phyloP scores from a whole-genome alignment of 306 rosid species.

The Cicer yamashitae region DNA sequence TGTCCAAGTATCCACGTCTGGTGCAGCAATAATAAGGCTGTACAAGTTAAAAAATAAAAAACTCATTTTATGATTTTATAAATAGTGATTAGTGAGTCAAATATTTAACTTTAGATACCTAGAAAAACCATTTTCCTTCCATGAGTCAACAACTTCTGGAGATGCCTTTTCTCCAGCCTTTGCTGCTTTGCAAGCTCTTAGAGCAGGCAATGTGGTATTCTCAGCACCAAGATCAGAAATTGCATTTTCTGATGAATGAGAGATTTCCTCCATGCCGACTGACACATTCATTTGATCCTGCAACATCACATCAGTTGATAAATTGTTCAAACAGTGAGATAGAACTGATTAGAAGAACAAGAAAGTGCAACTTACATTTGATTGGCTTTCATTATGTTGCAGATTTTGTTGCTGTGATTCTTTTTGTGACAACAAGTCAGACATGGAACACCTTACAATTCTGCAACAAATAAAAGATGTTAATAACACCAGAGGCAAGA shows the following conservation, averaged over 20 bases:
- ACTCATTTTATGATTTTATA: conserved; percentile 3
- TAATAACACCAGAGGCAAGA: conserved; percentile 27
- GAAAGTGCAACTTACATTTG: conserved; percentile 57
- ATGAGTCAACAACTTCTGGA: conserved; percentile 61
- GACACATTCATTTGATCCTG: conserved; percentile 60
- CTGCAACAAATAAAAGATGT: conserved; percentile 54
- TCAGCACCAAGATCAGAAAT: conserved; percentile 52
- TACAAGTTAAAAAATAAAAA: conserved; percentile 22
- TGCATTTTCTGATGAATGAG: conserved; percentile 50
- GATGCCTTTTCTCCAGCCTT: conserved; percentile 85
- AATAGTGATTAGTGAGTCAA: conserved; percentile 21
- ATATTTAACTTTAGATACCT: conserved; percentile 56
- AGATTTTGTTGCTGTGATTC: conserved; percentile 50
- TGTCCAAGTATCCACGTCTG: conserved; percentile 79
- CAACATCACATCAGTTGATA: conserved; percentile 26
- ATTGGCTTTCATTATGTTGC: conserved; percentile 50
- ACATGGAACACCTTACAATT: conserved; percentile 67
- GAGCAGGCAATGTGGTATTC: conserved; percentile 40
- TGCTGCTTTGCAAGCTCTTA: conserved; percentile 58
- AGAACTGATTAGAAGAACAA: conserved; percentile 24
- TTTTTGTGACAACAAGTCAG: conserved; percentile 59
- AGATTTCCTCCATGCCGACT: conserved; percentile 52
- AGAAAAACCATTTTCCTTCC: conserved; percentile 92
- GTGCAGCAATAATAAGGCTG: conserved; percentile 90
- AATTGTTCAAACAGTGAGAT: conserved; percentile 22